Conservation (phyloP, 2,329 filamentous ascomycete genomes). For the Westerdykella ornata region DNA sequence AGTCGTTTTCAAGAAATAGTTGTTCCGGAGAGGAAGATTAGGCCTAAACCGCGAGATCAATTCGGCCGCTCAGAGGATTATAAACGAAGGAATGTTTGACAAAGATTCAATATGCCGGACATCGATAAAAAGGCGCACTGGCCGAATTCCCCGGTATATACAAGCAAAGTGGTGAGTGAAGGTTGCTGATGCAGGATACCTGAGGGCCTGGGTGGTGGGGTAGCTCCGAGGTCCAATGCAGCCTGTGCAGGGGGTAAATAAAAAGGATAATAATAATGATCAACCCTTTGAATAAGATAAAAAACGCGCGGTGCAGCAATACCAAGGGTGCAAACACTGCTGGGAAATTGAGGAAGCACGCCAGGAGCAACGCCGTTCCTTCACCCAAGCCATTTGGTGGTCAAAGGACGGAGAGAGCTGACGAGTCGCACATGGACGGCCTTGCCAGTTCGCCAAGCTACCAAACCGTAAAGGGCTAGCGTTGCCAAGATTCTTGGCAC, state of each 20-base stretch:
- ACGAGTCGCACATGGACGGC: too few relatives aligned
- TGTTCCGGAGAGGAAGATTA: neutral
- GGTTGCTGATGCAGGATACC: neutral
- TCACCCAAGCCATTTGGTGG: too few relatives aligned
- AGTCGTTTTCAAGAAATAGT: constrained; percentile 1
- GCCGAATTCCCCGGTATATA: neutral
- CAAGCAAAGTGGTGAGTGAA: neutral
- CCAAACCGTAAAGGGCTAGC: neutral
- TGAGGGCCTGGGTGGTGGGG: constrained; percentile 5
- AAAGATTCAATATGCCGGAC: neutral
- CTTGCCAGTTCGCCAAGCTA: neutral
- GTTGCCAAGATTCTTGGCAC: neutral
- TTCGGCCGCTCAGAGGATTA: too few relatives aligned
- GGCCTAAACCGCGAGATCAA: neutral
- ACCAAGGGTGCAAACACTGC: too few relatives aligned
- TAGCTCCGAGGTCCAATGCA: constrained; percentile 5
- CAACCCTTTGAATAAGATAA: too few relatives aligned
- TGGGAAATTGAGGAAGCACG: too few relatives aligned
- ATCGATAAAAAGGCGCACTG: neutral
- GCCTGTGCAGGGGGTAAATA: too few relatives aligned
- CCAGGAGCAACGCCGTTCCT: too few relatives aligned
- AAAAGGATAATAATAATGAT: too few relatives aligned
- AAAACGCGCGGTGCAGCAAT: too few relatives aligned
- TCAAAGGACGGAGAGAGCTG: too few relatives aligned
- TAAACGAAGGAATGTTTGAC: too few relatives aligned